These are phyloP conservation scores for Rhytidhysteron rufulum DNA, from an alignment of 2,329 filamentous ascomycete species.

Conservation along the genomic window DNA sequence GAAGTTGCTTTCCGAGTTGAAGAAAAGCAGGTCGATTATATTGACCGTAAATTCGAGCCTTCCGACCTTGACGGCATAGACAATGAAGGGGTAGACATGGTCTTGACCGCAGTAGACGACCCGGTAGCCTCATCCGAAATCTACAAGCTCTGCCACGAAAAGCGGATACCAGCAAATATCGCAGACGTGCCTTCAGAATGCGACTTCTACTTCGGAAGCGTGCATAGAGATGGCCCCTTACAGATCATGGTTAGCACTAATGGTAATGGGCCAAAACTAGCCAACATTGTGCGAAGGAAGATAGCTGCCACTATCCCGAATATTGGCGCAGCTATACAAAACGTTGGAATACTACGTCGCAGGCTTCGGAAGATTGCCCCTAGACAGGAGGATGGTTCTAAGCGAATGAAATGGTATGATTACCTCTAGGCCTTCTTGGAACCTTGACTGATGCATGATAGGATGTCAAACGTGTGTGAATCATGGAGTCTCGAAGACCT, in stretches of 20 bases:
- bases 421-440: not conserved
- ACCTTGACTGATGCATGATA: slow-evolving; percentile 37
- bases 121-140: slow-evolving; percentile 84
- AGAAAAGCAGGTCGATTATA: slow-evolving; percentile 70
- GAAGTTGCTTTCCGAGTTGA: slow-evolving; percentile 82
- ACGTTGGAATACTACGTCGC: slow-evolving; percentile 73
- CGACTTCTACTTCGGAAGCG: slow-evolving; percentile 97
- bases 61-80: slow-evolving; percentile 86
- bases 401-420: slow-evolving; percentile 79
- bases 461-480: slow-evolving; percentile 92
- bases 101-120: slow-evolving; percentile 90
- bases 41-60: slow-evolving; percentile 80
- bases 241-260: slow-evolving; percentile 99
- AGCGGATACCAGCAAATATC: slow-evolving; percentile 84
- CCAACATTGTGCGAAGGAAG: slow-evolving; percentile 76
- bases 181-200: slow-evolving; percentile 95
- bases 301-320: slow-evolving; percentile 79
- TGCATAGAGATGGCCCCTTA: slow-evolving; percentile 89
- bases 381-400: slow-evolving; percentile 67
- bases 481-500: slow-evolving; percentile 81
- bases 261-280: slow-evolving; percentile 88
- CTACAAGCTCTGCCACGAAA: slow-evolving; percentile 89
- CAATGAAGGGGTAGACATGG: slow-evolving; percentile 77
- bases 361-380: slow-evolving; percentile 78
- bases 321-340: slow-evolving; percentile 79